Evolutionary conservation across 2,329 filamentous ascomycete species (phyloP).

Genomic region (Calonectria fujianensis): DNA sequence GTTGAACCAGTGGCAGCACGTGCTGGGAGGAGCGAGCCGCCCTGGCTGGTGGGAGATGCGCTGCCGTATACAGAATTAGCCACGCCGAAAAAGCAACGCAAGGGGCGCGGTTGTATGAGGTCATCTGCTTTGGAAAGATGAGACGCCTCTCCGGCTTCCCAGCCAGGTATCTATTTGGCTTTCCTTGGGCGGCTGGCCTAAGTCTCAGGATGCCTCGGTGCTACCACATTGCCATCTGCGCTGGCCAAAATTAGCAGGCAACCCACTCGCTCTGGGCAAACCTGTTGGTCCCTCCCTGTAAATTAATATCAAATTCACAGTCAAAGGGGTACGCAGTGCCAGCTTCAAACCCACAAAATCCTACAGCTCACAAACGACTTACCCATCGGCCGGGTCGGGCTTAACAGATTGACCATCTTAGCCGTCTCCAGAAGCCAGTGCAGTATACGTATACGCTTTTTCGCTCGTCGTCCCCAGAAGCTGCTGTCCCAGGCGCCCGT

Average conservation of each 20-base stretch:
- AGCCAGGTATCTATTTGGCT: slow-evolving; percentile 14
- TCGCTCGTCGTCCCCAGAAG: not conserved
- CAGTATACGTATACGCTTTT: not conserved
- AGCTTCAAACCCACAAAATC: slow-evolving; percentile 20
- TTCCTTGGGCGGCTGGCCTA: not conserved
- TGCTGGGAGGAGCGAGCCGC: slow-evolving; percentile 22
- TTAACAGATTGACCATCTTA: not conserved
- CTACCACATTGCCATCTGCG: slow-evolving; percentile 15
- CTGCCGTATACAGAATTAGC: not conserved
- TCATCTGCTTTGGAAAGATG: not conserved
- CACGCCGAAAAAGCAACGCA: not conserved
- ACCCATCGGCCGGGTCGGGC: slow-evolving; percentile 19
- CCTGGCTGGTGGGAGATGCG: not conserved
- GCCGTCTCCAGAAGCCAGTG: not conserved
- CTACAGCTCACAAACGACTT: slow-evolving; percentile 13
- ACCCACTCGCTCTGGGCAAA: slow-evolving; percentile 16
- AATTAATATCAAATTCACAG: slow-evolving; percentile 22
- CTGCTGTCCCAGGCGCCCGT: slow-evolving; percentile 17
- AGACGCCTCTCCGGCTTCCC: not conserved
- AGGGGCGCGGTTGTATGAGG: not conserved
- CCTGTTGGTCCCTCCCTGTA: slow-evolving; percentile 17
- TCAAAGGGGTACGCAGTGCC: slow-evolving; percentile 12
- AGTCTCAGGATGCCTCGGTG: slow-evolving; percentile 10
- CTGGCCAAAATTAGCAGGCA: slow-evolving; percentile 17
- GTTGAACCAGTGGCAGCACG: slow-evolving; percentile 12